phyloP scores from a whole-genome alignment of 371 early-diverging fungal genomes.

The Rhizomucor miehei region DNA sequence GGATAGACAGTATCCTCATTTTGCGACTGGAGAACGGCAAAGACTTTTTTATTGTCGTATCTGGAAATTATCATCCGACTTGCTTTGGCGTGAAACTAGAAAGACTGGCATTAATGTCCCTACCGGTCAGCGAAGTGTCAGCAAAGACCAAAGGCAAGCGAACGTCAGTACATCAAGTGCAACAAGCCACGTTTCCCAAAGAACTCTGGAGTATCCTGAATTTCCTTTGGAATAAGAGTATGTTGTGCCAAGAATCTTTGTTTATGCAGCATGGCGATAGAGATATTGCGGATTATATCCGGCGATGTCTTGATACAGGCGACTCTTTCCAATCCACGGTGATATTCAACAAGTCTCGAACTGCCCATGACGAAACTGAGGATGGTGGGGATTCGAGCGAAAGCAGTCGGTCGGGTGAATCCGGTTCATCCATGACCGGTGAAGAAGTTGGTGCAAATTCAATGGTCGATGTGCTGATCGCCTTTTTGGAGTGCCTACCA shows the following conservation, averaged over 20 bases:
- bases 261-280: slow-evolving; percentile 73
- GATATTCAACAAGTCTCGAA: slow-evolving; percentile 29
- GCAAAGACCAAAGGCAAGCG: not conserved
- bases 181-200: slow-evolving; percentile 71
- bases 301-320: slow-evolving; percentile 83
- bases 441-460: slow-evolving; percentile 66
- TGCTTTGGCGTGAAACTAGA: slow-evolving; percentile 75
- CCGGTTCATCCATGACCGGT: not conserved
- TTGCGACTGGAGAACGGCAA: slow-evolving; percentile 77
- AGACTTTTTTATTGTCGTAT: slow-evolving; percentile 79
- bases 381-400: not conserved
- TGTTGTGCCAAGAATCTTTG: slow-evolving; percentile 53
- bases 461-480: slow-evolving; percentile 71
- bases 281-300: slow-evolving; percentile 60
- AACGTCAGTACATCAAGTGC: not conserved
- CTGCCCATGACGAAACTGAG: not conserved
- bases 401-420: slow-evolving; percentile 3
- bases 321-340: slow-evolving; percentile 62
- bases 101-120: slow-evolving; percentile 53
- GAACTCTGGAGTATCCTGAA: slow-evolving; percentile 81
- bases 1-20: slow-evolving; percentile 77
- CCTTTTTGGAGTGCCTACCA: slow-evolving; percentile 70
- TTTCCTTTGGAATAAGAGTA: slow-evolving; percentile 62
- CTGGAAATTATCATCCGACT: slow-evolving; percentile 68
- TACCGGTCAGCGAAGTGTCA: slow-evolving; percentile 46